A percentile compares a stretch with the other conserved stretches of the same genome.
phyloP scores from a whole-genome alignment of 2,329 filamentous ascomycete species.

The Stagonosporopsis chrysanthemi region DNA sequence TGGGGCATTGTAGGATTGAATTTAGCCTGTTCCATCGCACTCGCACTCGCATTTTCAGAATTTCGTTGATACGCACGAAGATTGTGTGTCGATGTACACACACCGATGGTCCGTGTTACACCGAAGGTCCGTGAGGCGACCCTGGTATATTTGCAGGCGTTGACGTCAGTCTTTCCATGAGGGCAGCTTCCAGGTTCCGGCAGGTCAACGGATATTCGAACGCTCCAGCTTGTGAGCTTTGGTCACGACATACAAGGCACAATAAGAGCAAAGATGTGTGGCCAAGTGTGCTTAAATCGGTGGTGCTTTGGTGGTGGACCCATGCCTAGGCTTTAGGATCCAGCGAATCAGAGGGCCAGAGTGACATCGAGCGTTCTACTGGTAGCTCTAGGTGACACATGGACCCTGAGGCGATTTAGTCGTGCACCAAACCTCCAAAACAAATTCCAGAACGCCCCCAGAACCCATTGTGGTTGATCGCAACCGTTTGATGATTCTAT shows the following conservation, averaged over 20 bases:
- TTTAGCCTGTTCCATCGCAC: constrained; percentile 2
- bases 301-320: neutral
- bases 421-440: neutral
- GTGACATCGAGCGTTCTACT: constrained; percentile 3
- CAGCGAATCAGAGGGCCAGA: constrained; percentile 7
- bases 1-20: no score
- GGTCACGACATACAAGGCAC: neutral
- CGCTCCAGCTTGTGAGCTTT: neutral
- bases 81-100: neutral
- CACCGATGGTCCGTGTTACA: neutral
- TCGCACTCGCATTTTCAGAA: neutral
- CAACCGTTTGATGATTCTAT: constrained; percentile 5
- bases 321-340: neutral
- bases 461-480: neutral
- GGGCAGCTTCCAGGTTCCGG: no score
- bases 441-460: neutral
- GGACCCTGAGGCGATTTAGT: constrained; percentile 1
- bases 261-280: neutral
- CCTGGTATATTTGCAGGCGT: neutral
- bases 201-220: neutral
- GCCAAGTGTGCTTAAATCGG: no score
- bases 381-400: neutral
- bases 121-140: neutral
- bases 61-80: no score
- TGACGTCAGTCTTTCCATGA: neutral